Evolutionary conservation across 31 red algal species (phyloP).

Genomic region (Asparagopsis taxiformis): DNA sequence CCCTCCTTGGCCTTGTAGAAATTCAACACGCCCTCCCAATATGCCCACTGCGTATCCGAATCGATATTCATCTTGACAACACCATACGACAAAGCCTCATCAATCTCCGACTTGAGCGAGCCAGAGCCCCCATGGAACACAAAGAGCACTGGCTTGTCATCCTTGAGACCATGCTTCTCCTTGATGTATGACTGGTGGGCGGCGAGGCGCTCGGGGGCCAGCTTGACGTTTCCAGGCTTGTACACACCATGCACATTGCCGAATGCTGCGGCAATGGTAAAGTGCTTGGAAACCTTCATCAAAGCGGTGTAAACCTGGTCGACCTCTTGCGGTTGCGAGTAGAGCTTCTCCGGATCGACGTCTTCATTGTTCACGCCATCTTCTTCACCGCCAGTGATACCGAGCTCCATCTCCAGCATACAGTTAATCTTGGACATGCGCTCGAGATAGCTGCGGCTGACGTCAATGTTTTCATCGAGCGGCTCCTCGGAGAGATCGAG

Average conservation of each 20-base stretch:
- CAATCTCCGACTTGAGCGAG: background rate
- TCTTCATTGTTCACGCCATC: background rate
- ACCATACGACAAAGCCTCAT: background rate
- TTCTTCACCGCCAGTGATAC: background rate
- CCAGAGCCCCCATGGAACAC: background rate
- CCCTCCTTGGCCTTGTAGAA: no score
- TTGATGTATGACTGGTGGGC: background rate
- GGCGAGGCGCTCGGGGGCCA: background rate
- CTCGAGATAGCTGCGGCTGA: background rate
- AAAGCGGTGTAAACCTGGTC: background rate
- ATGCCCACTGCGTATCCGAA: background rate
- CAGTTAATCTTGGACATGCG: background rate
- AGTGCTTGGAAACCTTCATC: background rate
- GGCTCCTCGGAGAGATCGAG: background rate
- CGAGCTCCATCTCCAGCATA: background rate
- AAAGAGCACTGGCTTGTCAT: background rate
- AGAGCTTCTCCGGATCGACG: background rate
- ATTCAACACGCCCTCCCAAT: no score
- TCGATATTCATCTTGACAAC: background rate
- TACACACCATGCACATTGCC: background rate
- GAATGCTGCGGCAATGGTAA: background rate
- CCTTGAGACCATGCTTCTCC: background rate
- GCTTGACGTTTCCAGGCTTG: background rate
- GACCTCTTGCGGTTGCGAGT: background rate
- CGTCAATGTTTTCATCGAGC: background rate